Evolutionary conservation across 192 early-diverging fungal genomes (phyloP).

Genomic region (Coemansia sp.): DNA sequence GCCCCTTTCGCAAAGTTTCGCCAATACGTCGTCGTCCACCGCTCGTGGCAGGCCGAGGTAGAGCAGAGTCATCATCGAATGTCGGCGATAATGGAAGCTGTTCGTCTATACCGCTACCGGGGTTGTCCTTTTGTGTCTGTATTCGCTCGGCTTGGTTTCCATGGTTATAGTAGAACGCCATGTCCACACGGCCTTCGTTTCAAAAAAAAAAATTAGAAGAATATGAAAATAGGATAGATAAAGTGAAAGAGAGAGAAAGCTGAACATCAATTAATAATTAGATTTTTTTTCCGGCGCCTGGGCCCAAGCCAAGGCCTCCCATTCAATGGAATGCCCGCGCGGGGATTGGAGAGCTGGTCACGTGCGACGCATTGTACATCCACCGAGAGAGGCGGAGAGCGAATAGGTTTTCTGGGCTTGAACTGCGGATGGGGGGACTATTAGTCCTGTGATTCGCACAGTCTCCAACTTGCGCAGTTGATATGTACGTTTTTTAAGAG

Average conservation of each 20-base stretch:
- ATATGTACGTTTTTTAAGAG: too few relatives aligned
- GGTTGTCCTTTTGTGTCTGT: slow-evolving; percentile 7
- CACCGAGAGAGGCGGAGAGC: too few relatives aligned
- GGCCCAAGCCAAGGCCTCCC: too few relatives aligned
- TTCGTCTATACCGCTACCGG: background rate
- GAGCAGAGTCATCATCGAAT: background rate
- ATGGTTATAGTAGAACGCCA: slow-evolving; percentile 56
- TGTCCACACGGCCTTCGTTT: slow-evolving; percentile 2
- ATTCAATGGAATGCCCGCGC: too few relatives aligned
- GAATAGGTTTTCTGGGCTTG: too few relatives aligned
- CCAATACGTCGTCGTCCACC: slow-evolving; percentile 14
- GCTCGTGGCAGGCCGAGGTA: background rate
- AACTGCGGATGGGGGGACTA: too few relatives aligned
- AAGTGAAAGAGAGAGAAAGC: background rate
- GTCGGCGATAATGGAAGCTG: background rate
- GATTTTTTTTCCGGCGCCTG: too few relatives aligned
- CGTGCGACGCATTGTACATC: too few relatives aligned
- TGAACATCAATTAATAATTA: background rate
- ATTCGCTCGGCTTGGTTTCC: slow-evolving; percentile 27
- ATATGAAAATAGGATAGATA: background rate
- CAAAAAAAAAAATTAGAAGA: background rate
- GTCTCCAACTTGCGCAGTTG: too few relatives aligned
- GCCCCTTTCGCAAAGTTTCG: slow-evolving; percentile 22
- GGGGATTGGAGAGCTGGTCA: too few relatives aligned
- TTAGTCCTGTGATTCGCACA: too few relatives aligned